Base-by-base conservation (phyloP, 2,329 filamentous ascomycete genomes). In the Fusarium sp. region DNA sequence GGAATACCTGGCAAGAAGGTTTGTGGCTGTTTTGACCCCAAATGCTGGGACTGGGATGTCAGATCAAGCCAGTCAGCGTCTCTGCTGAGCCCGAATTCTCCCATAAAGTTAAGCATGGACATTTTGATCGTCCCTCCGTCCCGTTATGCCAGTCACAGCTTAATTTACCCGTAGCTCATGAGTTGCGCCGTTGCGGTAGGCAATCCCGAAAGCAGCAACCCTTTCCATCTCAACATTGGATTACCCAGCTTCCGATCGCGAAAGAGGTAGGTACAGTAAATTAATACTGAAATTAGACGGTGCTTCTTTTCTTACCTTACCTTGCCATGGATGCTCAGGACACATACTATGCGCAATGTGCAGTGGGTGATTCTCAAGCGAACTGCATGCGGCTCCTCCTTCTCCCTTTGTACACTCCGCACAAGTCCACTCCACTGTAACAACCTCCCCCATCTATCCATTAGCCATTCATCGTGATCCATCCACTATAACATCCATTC, bases 401-500 rank as follows among this genome's bases (percentile, higher is more conserved):
- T 68, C 65, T 68, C 51, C 36, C 61, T 66, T 62, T 57, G 65
- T 65, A 49, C 56, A 53, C 48, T 64, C 53, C 61, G 46, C 49
- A 28, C 32, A n/a, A 36, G 8, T 50, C 58, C 50, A 36, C 34
- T 66, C 67, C 65, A 61, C 65, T 52, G 30, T 52, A 60, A 58
- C 65, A 68, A 67, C 63, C 61, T 56, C 51, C 57, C 68, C 56
- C 69, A 36, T 36, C 34, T 36, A 14, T 12, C 17, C n/a, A 10
- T 4, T 9, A n/a, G n/a, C 34, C 34, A 51, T 64, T 55, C 65
- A 59, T 69, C 61, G 39, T 59, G 62, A 63, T 60, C 63, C 62
- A 69, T 69, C 68, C 68, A 50, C 68, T 63, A 62, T 70, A 53
- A 65, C 61, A 58, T 62, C 68, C 56, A 65, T 62, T 69, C 56